phyloP scores from a whole-genome alignment of 176 grass and related monocot species.

The Poa pratensis region DNA sequence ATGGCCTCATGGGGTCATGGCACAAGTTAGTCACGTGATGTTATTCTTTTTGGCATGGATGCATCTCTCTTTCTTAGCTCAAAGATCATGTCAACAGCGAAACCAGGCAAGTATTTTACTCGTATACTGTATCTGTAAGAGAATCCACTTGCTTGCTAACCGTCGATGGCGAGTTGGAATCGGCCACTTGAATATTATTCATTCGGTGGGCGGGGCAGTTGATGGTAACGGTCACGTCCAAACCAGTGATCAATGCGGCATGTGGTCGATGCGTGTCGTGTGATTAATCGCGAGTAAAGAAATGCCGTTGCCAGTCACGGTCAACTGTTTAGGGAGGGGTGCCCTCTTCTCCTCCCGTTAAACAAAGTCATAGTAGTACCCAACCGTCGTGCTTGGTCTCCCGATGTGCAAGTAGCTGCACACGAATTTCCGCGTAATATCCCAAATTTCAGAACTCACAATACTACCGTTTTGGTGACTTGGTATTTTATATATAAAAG shows the following conservation, averaged over 20 bases:
- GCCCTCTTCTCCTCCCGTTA: background rate
- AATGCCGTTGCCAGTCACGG: slow-evolving; percentile 13
- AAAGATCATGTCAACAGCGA: background rate
- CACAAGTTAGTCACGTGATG: too few relatives aligned
- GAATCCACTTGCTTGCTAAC: background rate
- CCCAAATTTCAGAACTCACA: background rate
- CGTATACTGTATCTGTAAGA: background rate
- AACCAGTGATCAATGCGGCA: background rate
- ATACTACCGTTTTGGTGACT: background rate
- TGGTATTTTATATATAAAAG: background rate
- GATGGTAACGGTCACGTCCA: background rate
- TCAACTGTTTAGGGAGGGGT: background rate
- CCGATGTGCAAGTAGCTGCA: background rate
- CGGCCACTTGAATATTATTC: background rate
- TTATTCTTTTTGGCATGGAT: background rate
- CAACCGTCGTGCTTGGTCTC: background rate
- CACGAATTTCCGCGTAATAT: background rate
- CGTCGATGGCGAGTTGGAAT: background rate
- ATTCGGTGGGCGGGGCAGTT: background rate
- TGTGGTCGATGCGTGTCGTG: background rate
- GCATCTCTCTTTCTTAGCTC: background rate
- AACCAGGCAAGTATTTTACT: background rate
- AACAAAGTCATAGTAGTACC: background rate
- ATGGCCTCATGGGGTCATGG: background rate
- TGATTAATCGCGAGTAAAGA: background rate